Percentiles rank a stretch among this genome's conserved stretches.
Conservation (phyloP, 305 asterid species). For the Caryopteris hybrid region DNA sequence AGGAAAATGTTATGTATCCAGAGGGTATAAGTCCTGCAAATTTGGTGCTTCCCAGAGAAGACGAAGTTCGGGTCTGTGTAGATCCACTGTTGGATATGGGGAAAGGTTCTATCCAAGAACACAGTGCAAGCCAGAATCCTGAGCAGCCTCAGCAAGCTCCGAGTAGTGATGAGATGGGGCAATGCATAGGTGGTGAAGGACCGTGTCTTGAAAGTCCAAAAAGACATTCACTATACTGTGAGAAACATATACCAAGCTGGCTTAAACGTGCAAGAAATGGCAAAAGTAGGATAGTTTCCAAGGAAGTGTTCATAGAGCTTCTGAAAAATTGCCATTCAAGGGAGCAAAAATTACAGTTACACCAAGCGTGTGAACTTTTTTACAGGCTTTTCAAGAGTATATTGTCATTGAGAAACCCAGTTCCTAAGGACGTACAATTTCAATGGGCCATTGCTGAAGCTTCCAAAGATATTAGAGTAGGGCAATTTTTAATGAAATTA, state of each 20-base stretch:
- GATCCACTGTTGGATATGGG: conserved; percentile 44
- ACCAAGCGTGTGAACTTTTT: conserved; percentile 94
- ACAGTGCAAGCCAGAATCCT: conserved; percentile 32
- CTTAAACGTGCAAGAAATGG: conserved; percentile 99
- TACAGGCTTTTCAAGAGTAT: conserved; percentile 84
- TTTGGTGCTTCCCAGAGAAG: conserved; percentile 35
- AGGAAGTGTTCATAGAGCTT: conserved; percentile 87
- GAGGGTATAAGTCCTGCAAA: conserved; percentile 35
- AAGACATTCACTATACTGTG: conserved; percentile 82
- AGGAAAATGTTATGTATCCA: conserved; percentile 33
- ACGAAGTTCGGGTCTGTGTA: conserved; percentile 33
- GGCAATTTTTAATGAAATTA: conserved; percentile 60
- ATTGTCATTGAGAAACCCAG: conserved; percentile 79
- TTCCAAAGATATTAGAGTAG: conserved; percentile 60
- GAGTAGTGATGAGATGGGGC: conserved; percentile 35
- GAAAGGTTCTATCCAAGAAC: conserved; percentile 32
- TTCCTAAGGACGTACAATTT: conserved; percentile 87
- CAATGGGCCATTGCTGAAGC: conserved; percentile 97
- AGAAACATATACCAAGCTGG: conserved; percentile 95
- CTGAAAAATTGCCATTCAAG: conserved; percentile 57
- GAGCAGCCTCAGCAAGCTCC: conserved; percentile 33
- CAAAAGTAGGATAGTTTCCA: conserved; percentile 84
- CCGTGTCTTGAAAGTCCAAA: conserved; percentile 69
- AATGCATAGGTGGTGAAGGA: conserved; percentile 64
- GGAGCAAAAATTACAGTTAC: conserved; percentile 77